Evolutionary conservation across 495 filamentous ascomycete species (phyloP), one percentile per base, ranked within the genome.

Genomic region (Penicillium coffeae): DNA sequence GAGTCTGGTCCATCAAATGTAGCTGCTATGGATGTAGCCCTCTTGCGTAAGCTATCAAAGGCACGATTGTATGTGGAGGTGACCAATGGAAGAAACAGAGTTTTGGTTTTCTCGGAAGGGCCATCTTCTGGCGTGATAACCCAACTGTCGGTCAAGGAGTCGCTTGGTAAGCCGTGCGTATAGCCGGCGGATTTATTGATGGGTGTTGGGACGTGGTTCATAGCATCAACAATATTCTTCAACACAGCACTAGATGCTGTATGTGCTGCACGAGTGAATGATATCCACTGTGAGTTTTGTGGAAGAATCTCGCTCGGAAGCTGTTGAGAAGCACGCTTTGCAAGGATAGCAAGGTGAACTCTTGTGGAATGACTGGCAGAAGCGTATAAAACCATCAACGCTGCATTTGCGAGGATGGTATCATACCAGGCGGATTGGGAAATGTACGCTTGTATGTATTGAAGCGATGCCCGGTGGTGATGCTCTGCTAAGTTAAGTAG

Each of bases 311-410:
- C 55, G 4, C 15, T 37, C 21, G 55, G 51, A 16, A 59, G 45
- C 14, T 36, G 30, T 8, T 18, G 48, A n/a, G 55, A 56, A 32
- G 16, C 42, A 10, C 48, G 33, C 8, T 50, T 52, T n/a, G 63
- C 59, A 10, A 57, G 69, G 14, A 55, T 58, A 3, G 60, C 58
- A 4, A 73, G 51, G 59, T 59, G 62, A 20, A 73, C 66, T 25
- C 70, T 62, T 15, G 64, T 49, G 10, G 55, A 59, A 34, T 73
- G 68, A 42, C 62, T 72, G 4, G 50, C 65, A 3, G 69, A 71
- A 4, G 64, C 70, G 44, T 75, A 73, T 56, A 75, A 56, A 18
- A 64, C 70, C 70, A 75, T 75, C 55, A 75, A 53, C 8, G 69
- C 66, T 1, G 72, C 69, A 45, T 72, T 75, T 13, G 69, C 69